Evolutionary conservation across 164 flowering plant genomes (phyloP).

Genomic region (Chloranthus sessilifolius): DNA sequence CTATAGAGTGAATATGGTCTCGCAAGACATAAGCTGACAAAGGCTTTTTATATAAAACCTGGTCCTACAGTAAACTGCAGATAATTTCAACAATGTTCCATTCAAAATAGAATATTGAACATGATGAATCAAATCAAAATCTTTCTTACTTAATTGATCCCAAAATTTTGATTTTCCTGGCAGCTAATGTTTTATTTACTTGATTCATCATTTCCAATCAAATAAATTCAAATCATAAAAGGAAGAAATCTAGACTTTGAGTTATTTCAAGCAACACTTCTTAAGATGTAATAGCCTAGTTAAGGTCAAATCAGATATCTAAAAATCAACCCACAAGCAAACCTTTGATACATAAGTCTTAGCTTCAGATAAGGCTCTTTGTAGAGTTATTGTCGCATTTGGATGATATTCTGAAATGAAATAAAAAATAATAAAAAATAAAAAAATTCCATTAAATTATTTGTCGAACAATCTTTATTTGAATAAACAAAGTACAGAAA

Average conservation of each 20-base stretch:
- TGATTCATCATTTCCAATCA: background rate
- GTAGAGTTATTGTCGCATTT: slow-evolving; percentile 7
- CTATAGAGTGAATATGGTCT: slow-evolving; percentile 12
- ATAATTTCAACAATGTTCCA: background rate
- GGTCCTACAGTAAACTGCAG: slow-evolving; percentile 9
- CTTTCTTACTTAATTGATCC: background rate
- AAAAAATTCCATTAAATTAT: too few species aligned
- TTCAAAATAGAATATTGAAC: too few species aligned
- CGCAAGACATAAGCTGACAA: slow-evolving; percentile 7
- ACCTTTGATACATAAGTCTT: slow-evolving; percentile 19
- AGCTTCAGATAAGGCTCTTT: slow-evolving; percentile 21
- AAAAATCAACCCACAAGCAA: background rate
- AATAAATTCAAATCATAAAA: too few species aligned
- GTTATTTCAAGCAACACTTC: background rate
- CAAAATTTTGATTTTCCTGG: background rate
- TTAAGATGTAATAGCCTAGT: background rate
- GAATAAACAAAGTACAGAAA: too few species aligned
- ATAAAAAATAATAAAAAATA: background rate
- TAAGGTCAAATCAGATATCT: background rate
- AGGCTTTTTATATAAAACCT: slow-evolving; percentile 5
- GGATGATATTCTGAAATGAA: slow-evolving; percentile 3
- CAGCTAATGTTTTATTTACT: background rate
- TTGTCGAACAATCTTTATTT: too few species aligned
- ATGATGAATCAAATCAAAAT: background rate
- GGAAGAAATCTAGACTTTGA: background rate